Conservation (phyloP, 345 rosid genomes). For the Garcia nutans region DNA sequence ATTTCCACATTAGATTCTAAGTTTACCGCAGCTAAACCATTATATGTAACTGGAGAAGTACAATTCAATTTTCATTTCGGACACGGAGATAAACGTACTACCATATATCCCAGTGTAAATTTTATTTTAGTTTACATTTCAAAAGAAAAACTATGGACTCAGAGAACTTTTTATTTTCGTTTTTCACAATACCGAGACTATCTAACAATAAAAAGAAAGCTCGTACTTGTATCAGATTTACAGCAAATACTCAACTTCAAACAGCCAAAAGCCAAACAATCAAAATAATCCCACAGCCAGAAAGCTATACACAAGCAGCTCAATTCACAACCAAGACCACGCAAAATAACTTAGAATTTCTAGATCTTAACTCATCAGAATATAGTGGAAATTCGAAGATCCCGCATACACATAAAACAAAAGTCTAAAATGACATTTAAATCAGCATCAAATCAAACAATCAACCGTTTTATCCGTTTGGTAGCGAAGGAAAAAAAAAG, state of each 20-base stretch:
- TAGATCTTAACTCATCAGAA: neutral
- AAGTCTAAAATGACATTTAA: neutral
- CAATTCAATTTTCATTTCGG: neutral
- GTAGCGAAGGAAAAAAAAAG: neutral
- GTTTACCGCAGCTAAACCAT: neutral
- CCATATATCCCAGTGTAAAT: neutral
- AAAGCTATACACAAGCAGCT: neutral
- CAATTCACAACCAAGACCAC: neutral
- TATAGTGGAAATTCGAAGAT: neutral
- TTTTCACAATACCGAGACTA: neutral
- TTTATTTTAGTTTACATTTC: neutral
- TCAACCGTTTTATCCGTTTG: neutral
- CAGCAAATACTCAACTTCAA: neutral
- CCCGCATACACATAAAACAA: neutral
- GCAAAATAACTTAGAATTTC: neutral
- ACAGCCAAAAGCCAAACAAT: neutral
- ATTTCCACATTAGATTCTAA: neutral
- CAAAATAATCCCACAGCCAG: neutral
- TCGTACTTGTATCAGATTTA: neutral
- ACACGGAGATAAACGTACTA: neutral
- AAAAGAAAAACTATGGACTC: neutral
- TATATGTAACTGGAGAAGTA: neutral
- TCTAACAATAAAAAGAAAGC: neutral
- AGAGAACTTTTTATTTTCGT: neutral
- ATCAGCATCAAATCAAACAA: neutral